Evolutionary conservation across 2,329 filamentous ascomycete species (phyloP).

Genomic region (Alternaria gaisen): DNA sequence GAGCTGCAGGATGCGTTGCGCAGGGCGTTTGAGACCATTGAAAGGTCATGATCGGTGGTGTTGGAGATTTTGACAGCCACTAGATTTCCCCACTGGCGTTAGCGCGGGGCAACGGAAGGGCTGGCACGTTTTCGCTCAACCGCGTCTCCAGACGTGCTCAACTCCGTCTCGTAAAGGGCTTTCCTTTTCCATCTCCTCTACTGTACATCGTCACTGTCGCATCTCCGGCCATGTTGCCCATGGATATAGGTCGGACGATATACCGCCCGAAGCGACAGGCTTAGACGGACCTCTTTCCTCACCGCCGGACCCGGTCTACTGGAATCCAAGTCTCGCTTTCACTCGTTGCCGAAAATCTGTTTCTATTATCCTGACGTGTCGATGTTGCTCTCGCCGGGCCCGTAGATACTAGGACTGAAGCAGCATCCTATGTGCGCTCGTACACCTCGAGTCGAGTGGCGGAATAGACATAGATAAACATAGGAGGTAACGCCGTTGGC

Average conservation of each 20-base stretch:
- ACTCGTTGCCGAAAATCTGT: too few relatives aligned
- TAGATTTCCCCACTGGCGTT: constrained; percentile 22
- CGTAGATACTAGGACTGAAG: too few relatives aligned
- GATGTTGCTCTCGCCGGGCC: too few relatives aligned
- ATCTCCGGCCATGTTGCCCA: not conserved
- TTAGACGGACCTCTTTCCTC: constrained; percentile 23
- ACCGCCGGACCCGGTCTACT: constrained; percentile 15
- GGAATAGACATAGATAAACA: too few relatives aligned
- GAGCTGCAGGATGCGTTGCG: constrained; percentile 20
- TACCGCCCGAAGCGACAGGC: constrained; percentile 25
- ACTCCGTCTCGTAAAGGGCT: not conserved
- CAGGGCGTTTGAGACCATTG: constrained; percentile 13
- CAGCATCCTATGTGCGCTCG: too few relatives aligned
- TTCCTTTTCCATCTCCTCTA: not conserved
- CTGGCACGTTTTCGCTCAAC: not conserved
- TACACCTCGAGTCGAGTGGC: too few relatives aligned
- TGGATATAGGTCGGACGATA: constrained; percentile 12
- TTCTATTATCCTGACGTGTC: too few relatives aligned
- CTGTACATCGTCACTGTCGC: not conserved
- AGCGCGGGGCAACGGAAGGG: constrained; percentile 17
- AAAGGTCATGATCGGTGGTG: constrained; percentile 16
- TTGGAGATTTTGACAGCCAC: constrained; percentile 5
- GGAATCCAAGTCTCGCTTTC: not conserved
- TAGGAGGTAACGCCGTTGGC: too few relatives aligned
- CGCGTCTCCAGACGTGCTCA: too few relatives aligned